phyloP scores from a whole-genome alignment of 768 basidiomycete genomes.

The Mycena filopes region DNA sequence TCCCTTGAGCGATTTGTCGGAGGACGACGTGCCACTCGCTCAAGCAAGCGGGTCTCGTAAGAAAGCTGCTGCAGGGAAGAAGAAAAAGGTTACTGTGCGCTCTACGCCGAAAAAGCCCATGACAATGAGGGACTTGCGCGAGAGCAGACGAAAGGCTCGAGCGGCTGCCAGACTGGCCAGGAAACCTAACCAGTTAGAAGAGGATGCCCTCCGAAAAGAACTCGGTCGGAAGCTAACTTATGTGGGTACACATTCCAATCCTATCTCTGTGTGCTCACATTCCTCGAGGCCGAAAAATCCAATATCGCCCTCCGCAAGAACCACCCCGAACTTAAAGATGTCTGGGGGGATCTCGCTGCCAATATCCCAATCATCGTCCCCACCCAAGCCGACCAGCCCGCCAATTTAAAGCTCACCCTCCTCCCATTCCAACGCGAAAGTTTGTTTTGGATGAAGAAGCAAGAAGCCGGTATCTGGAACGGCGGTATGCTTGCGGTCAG shows the following conservation, averaged over 20 bases:
- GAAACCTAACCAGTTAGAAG: slow-evolving; percentile 55
- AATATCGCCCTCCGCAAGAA: slow-evolving; percentile 69
- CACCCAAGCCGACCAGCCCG: slow-evolving; percentile 80
- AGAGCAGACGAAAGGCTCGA: slow-evolving; percentile 41
- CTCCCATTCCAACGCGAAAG: slow-evolving; percentile 97
- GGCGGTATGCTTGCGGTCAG: slow-evolving; percentile 93
- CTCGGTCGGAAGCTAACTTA: slow-evolving; percentile 82
- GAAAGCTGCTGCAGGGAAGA: slow-evolving; percentile 42
- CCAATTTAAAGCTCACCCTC: slow-evolving; percentile 83
- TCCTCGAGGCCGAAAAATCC: slow-evolving; percentile 75
- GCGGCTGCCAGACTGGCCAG: slow-evolving; percentile 36
- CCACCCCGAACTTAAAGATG: slow-evolving; percentile 83
- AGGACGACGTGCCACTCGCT: slow-evolving; percentile 22
- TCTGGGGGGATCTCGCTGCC: slow-evolving; percentile 89
- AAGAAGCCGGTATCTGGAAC: slow-evolving; percentile 87
- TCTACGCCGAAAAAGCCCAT: slow-evolving; percentile 39
- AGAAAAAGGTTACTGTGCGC: slow-evolving; percentile 32
- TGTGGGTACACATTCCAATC: slow-evolving; percentile 50
- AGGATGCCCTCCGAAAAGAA: slow-evolving; percentile 59
- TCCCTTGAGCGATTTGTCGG: slow-evolving; percentile 34
- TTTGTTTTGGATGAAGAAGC: slow-evolving; percentile 94
- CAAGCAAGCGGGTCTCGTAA: slow-evolving; percentile 28
- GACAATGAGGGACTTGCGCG: slow-evolving; percentile 48
- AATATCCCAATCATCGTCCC: slow-evolving; percentile 71
- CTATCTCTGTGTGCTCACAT: slow-evolving; percentile 21